Base-by-base conservation (phyloP, 441 rosid species). In the Mallotus japonicus region DNA sequence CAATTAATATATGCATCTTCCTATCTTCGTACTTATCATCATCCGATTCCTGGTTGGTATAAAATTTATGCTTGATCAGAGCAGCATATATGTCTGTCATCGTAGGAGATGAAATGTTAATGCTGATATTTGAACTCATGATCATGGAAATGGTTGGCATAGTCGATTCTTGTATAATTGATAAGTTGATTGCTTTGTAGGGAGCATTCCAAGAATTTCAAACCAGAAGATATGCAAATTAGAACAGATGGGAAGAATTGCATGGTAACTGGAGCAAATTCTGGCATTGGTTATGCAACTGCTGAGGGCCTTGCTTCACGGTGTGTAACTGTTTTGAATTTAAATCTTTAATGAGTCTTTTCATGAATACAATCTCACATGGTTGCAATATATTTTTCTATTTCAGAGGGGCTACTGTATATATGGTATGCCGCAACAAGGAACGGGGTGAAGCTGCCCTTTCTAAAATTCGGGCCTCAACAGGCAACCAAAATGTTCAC, bases 261-360 rank as follows among this genome's bases (percentile, higher is more conserved):
- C 81, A 71, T 94, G 9, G 95, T 92, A 19, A 94, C 97, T 3
- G 97, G 99, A 70, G 97, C 97, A 5, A 94, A 92, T 79, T 87
- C 99, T 22, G 97, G 97, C 71, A 85, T 92, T 76, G 99, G 99
- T 69, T 95, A 77, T 80, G 90, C 97, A 8, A 79, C 96, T 24
- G 94, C 97, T 16, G 90, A 92, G 85, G 95, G 91, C 66, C 92
- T 92, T 78, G 97, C 97, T 82, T 86, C 95, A 15, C 86, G 91
- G 99, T 92, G 49, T 42, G 73, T 67, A 9, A 19, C 32, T 76
- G 22, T 10, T 55, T 60, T 65, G 13, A 22, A 37, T n/a, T 15
- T 13, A 16, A 8, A 6, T 19, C 20, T 75, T n/a, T 53, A 55
- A 11, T n/a, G 20, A 46, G 40, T 6, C 49, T 5, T 10, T 28